phyloP scores from a whole-genome alignment of 345 rosid genomes.

The Rhodomyrtus tomentosa region DNA sequence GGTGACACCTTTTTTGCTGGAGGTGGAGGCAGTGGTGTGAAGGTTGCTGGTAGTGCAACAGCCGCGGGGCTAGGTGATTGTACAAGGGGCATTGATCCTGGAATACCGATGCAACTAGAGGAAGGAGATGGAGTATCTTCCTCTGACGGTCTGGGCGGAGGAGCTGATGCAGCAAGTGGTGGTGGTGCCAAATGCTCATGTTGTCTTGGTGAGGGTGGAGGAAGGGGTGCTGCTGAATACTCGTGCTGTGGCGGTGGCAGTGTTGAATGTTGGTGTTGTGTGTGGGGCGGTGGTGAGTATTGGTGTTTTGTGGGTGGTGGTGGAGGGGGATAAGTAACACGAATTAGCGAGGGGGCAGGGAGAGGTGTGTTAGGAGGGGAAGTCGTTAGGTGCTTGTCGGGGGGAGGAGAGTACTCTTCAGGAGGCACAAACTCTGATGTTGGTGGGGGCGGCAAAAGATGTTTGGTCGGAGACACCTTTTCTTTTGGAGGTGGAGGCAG shows the following conservation, averaged over 20 bases:
- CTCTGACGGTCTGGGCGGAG: conserved; percentile 11
- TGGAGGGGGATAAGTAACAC: not conserved
- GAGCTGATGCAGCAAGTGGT: conserved; percentile 1
- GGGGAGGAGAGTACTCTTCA: not conserved
- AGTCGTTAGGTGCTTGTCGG: not conserved
- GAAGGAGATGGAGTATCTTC: not conserved
- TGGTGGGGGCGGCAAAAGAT: conserved; percentile 2
- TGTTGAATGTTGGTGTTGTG: not conserved
- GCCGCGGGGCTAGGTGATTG: not conserved
- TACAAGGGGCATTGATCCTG: not conserved
- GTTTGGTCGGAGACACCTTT: conserved; percentile 3
- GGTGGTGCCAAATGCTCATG: conserved; percentile 1
- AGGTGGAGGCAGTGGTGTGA: not conserved
- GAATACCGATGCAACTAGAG: not conserved
- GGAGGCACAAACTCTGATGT: not conserved
- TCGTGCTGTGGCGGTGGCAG: not conserved
- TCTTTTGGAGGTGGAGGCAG: conserved; percentile 6
- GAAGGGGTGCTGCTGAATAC: conserved; percentile 1
- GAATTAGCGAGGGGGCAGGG: not conserved
- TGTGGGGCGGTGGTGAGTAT: not conserved
- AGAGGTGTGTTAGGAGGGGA: not conserved
- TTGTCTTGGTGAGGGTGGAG: conserved; percentile 1
- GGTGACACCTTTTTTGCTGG: conserved; percentile 4
- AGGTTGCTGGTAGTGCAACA: conserved; percentile 1
- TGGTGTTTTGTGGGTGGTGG: not conserved